These are phyloP conservation scores for Saitozyma podzolica DNA, from an alignment of 768 basidiomycete species.

Conservation along the genomic window DNA sequence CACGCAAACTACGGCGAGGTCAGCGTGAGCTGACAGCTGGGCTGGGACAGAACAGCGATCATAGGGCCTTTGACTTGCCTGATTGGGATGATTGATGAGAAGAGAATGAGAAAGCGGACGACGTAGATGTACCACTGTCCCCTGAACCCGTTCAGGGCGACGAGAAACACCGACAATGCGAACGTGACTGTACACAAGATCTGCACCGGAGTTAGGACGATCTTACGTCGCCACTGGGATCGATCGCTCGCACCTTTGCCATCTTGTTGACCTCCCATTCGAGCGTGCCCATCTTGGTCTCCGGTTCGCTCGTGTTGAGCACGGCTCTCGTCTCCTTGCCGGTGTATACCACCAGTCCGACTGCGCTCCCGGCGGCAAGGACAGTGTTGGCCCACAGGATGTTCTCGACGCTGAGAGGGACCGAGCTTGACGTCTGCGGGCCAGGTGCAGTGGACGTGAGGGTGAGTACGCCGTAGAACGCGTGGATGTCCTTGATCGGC, in stretches of 20 bases:
- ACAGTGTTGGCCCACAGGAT: slow-evolving; percentile 97
- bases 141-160: slow-evolving; percentile 93
- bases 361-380: slow-evolving; percentile 86
- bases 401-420: slow-evolving; percentile 89
- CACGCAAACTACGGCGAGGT: slow-evolving; percentile 69
- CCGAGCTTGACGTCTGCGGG: slow-evolving; percentile 45
- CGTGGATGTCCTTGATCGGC: slow-evolving; percentile 94
- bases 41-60: neutral
- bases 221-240: no score
- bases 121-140: slow-evolving; percentile 96
- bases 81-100: slow-evolving; percentile 98
- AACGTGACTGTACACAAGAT: slow-evolving; percentile 95
- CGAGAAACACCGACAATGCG: slow-evolving; percentile 81
- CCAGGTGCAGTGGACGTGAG: slow-evolving; percentile 39
- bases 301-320: slow-evolving; percentile 97
- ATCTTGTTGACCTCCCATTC: slow-evolving; percentile 94
- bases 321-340: slow-evolving; percentile 93
- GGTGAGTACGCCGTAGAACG: slow-evolving; percentile 90
- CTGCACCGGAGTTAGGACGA: slow-evolving; percentile 53
- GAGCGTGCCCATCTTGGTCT: slow-evolving; percentile 86
- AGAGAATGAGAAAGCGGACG: slow-evolving; percentile 93
- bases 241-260: slow-evolving; percentile 68
- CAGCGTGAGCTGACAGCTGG: neutral
- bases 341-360: slow-evolving; percentile 92
- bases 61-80: slow-evolving; percentile 61